phyloP scores from a whole-genome alignment of 805 yeast species.

The Cephaloascus fragrans region DNA sequence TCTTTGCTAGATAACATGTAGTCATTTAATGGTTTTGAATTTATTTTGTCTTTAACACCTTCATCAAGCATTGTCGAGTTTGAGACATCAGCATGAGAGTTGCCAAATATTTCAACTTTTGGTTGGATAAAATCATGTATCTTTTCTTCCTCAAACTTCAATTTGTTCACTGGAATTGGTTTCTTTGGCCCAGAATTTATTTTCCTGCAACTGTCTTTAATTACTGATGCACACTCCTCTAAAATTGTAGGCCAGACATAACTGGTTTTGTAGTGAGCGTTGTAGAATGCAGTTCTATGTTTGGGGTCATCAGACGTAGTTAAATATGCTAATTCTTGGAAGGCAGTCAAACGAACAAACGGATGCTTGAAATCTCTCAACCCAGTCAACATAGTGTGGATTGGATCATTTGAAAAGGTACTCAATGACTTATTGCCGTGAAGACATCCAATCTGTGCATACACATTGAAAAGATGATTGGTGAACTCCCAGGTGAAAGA shows the following conservation, averaged over 20 bases:
- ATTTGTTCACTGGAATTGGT: neutral
- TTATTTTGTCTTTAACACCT: neutral
- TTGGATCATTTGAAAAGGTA: constrained; percentile 48
- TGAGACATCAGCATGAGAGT: neutral
- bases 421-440: constrained; percentile 57
- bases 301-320: constrained; percentile 39
- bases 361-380: constrained; percentile 37
- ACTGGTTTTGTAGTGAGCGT: constrained; percentile 32
- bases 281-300: constrained; percentile 45
- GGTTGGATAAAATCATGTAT: constrained; percentile 1
- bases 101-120: neutral
- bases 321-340: constrained; percentile 64
- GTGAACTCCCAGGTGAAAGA: constrained; percentile 41
- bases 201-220: constrained; percentile 36
- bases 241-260: constrained; percentile 50
- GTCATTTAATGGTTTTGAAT: neutral
- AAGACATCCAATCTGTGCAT: constrained; percentile 63
- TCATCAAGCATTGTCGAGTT: neutral
- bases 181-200: constrained; percentile 13
- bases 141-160: neutral
- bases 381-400: constrained; percentile 56
- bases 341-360: constrained; percentile 54
- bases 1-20: neutral
- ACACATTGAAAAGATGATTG: constrained; percentile 52
- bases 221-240: constrained; percentile 48